phyloP scores from a whole-genome alignment of 192 early-diverging fungal species.

The Coemansia biformis region DNA sequence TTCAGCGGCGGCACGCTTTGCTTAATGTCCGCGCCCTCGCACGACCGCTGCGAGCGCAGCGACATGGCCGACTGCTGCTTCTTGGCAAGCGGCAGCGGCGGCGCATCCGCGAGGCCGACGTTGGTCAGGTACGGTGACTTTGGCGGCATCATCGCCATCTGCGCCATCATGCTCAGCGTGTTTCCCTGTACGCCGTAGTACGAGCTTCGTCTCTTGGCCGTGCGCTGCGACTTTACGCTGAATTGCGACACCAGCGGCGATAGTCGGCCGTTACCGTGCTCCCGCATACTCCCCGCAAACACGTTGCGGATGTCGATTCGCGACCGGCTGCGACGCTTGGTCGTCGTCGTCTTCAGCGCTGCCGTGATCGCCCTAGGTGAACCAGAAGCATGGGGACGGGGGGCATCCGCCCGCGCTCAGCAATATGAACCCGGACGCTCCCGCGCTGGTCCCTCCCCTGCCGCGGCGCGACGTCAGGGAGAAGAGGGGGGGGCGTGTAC shows the following conservation, averaged over 20 bases:
- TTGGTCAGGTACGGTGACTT: slow-evolving; percentile 41
- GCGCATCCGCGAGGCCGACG: slow-evolving; percentile 3
- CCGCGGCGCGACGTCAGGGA: no score
- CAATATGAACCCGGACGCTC: no score
- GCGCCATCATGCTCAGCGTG: slow-evolving; percentile 40
- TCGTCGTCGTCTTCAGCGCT: slow-evolving; percentile 46
- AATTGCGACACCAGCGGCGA: slow-evolving; percentile 24
- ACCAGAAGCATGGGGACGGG: no score
- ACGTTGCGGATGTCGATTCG: slow-evolving; percentile 47
- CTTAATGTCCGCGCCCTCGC: slow-evolving; percentile 2
- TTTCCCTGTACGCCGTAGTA: slow-evolving; percentile 21
- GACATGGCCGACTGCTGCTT: slow-evolving; percentile 15
- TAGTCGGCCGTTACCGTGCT: neutral
- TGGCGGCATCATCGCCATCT: slow-evolving; percentile 46
- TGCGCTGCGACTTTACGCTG: slow-evolving; percentile 6
- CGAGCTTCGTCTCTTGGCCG: slow-evolving; percentile 15
- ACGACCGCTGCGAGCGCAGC: slow-evolving; percentile 18
- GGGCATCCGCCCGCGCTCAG: no score
- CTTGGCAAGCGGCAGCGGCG: slow-evolving; percentile 3
- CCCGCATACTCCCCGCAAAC: slow-evolving; percentile 20
- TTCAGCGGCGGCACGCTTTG: slow-evolving; percentile 6
- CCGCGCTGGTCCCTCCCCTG: no score
- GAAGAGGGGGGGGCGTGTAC: no score
- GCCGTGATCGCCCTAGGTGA: slow-evolving; percentile 31
- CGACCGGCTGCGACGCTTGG: slow-evolving; percentile 29